A percentile compares a stretch with the other conserved stretches of the same genome.
Evolutionary conservation across 352 stramenopile species (phyloP).

Genomic region (Pythium apleroticum): DNA sequence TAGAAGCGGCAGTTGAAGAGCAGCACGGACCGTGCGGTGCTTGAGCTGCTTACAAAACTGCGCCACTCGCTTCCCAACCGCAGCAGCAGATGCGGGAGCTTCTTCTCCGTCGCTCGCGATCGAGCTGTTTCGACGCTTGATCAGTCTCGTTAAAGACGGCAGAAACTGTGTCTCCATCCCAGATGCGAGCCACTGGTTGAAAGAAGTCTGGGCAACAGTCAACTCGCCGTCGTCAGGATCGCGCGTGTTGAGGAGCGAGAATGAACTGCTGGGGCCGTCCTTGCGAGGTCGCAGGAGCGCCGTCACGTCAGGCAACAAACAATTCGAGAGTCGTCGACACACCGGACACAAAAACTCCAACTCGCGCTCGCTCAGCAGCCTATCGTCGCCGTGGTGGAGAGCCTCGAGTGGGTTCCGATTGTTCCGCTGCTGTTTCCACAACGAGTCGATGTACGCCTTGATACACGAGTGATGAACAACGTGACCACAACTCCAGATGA

Average conservation of each 20-base stretch:
- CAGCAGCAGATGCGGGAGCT: conserved; percentile 24
- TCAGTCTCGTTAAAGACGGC: conserved; percentile 9
- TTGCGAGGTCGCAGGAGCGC: conserved; percentile 1
- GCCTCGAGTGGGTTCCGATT: conserved; percentile 40
- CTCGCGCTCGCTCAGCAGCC: conserved; percentile 63
- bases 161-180: conserved; percentile 5
- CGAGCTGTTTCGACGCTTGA: conserved; percentile 3
- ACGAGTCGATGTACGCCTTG: conserved; percentile 62
- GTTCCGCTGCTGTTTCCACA: conserved; percentile 65
- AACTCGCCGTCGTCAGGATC: conserved; percentile 14
- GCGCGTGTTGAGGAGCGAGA: conserved; percentile 9
- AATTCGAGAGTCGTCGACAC: conserved; percentile 76
- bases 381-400: conserved; percentile 47
- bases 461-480: conserved; percentile 68
- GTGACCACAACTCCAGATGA: conserved; percentile 76
- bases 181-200: conserved; percentile 1
- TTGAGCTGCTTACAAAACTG: conserved; percentile 61
- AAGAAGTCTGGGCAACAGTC: neutral
- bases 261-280: conserved; percentile 15
- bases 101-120: conserved; percentile 1
- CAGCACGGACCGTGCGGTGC: conserved; percentile 40
- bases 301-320: conserved; percentile 47
- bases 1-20: conserved; percentile 52
- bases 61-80: conserved; percentile 41
- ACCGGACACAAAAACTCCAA: conserved; percentile 80